Conservation (phyloP, 2,329 filamentous ascomycete species). For the Phialophora chinensis region DNA sequence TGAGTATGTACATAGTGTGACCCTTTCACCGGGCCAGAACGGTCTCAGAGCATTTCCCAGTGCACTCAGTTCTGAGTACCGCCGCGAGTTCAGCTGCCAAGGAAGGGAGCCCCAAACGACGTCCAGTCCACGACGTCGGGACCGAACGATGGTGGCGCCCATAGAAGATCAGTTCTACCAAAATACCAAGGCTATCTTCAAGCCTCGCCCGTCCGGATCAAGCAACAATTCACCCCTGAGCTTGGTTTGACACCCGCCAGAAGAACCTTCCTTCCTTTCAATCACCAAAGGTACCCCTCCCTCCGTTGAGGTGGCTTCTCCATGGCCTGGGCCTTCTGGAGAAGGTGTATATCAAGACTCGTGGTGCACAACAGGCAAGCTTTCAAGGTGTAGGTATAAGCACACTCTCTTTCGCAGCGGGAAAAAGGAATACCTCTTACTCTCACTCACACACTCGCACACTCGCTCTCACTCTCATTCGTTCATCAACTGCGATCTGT, state of each 20-base stretch:
- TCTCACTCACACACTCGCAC: neutral
- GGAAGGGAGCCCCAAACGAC: neutral
- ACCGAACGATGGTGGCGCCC: neutral
- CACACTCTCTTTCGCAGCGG: neutral
- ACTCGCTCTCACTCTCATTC: neutral
- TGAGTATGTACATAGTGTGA: neutral
- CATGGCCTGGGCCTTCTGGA: neutral
- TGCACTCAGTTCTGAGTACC: no score
- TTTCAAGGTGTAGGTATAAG: neutral
- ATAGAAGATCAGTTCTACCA: neutral
- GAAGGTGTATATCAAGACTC: neutral
- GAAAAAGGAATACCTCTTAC: neutral
- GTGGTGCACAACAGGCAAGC: neutral
- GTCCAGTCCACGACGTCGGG: neutral
- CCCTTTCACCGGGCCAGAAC: neutral
- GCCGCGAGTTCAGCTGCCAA: neutral
- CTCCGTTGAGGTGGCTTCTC: no score
- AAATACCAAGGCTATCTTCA: neutral
- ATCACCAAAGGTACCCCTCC: no score
- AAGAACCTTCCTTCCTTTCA: no score
- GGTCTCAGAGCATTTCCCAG: neutral
- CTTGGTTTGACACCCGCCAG: neutral
- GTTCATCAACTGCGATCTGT: neutral
- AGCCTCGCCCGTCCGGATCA: conserved; percentile 1
- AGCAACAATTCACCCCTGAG: conserved; percentile 6